These are phyloP conservation scores for Saccharomyces hybrid DNA, from an alignment of 1,139 yeast species.

Conservation along the genomic window DNA sequence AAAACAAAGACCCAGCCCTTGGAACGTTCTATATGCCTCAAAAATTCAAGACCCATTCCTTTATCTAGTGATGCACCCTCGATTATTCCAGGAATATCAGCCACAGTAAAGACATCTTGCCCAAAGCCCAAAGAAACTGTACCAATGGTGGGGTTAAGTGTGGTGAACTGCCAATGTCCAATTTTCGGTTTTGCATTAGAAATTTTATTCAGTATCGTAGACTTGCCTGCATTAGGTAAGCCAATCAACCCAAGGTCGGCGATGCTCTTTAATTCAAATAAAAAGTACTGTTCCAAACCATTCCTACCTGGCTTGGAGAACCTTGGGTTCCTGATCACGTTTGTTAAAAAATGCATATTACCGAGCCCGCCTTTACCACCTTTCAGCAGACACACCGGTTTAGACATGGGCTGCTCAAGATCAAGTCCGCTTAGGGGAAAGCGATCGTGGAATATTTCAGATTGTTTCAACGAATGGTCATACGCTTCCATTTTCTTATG, in stretches of 20 bases:
- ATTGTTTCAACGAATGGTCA: slow-evolving; percentile 51
- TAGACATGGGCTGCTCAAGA: slow-evolving; percentile 51
- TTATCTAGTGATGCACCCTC: slow-evolving; percentile 75
- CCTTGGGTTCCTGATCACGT: slow-evolving; percentile 78
- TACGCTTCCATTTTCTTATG: slow-evolving; percentile 54
- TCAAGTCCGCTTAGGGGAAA: slow-evolving; percentile 80
- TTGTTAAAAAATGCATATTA: slow-evolving; percentile 86
- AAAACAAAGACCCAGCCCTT: slow-evolving; percentile 87
- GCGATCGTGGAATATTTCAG: slow-evolving; percentile 57
- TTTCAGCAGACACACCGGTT: slow-evolving; percentile 57
- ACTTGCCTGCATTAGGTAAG: slow-evolving; percentile 92
- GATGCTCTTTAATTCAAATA: slow-evolving; percentile 74
- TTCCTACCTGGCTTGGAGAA: slow-evolving; percentile 75
- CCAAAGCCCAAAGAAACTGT: slow-evolving; percentile 66
- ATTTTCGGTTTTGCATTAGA: slow-evolving; percentile 84
- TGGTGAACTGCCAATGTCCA: slow-evolving; percentile 97
- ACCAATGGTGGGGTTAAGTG: slow-evolving; percentile 86
- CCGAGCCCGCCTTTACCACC: slow-evolving; percentile 97
- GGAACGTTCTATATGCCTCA: slow-evolving; percentile 86
- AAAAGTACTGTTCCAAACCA: slow-evolving; percentile 57
- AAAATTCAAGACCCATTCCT: slow-evolving; percentile 91
- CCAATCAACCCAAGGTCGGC: slow-evolving; percentile 95
- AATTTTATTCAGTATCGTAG: slow-evolving; percentile 79
- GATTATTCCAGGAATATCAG: slow-evolving; percentile 94
- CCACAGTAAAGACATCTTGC: slow-evolving; percentile 76